Percentiles rank a stretch among this genome's conserved stretches.
Evolutionary conservation across 768 basidiomycete genomes (phyloP).

Genomic region (Hirschioporus abietinus): DNA sequence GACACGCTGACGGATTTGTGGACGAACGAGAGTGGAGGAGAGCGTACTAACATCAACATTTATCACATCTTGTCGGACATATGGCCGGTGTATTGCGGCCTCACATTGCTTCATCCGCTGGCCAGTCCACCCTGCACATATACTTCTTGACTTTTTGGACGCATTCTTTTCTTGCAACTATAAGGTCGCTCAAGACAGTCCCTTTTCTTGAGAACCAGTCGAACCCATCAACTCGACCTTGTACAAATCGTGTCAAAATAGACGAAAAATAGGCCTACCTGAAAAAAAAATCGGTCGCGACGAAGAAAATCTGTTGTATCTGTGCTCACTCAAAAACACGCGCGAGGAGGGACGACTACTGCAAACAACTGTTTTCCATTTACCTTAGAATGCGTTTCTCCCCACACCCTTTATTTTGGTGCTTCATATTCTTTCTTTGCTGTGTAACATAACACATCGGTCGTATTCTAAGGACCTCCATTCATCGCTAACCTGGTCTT

Average conservation of each 20-base stretch:
- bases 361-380: neutral
- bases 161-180: neutral
- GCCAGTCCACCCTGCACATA: neutral
- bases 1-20: too few species aligned
- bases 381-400: neutral
- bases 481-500: too few species aligned
- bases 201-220: neutral
- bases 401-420: neutral
- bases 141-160: neutral
- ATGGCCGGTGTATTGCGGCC: neutral
- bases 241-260: neutral
- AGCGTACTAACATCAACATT: neutral
- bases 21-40: too few species aligned
- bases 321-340: neutral
- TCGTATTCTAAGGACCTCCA: too few species aligned
- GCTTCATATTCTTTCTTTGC: neutral
- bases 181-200: neutral
- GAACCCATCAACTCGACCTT: neutral
- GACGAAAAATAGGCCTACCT: neutral
- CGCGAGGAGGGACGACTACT: neutral
- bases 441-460: too few species aligned
- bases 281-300: neutral
- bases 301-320: neutral
- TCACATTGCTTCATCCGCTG: neutral
- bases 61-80: neutral